phyloP scores from a whole-genome alignment of 2,329 filamentous ascomycete genomes.

The Sporothrix variecibatus region DNA sequence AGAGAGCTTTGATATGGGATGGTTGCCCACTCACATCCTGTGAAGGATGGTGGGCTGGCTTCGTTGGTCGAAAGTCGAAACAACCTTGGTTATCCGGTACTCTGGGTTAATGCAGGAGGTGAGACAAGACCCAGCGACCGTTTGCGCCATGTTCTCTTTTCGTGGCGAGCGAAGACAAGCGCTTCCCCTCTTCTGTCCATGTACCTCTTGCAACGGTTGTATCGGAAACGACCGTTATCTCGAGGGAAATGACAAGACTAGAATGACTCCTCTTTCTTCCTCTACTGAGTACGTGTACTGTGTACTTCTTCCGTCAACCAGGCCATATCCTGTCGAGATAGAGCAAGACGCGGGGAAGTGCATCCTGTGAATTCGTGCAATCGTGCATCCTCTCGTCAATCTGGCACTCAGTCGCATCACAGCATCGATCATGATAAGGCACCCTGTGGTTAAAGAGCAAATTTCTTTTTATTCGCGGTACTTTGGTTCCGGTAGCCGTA shows the following conservation, averaged over 20 bases:
- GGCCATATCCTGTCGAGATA: not conserved
- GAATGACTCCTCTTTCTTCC: not conserved
- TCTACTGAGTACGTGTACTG: not conserved
- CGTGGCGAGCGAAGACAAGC: not conserved
- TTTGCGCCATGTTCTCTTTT: not conserved
- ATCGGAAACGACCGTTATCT: constrained; percentile 1
- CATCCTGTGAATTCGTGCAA: not conserved
- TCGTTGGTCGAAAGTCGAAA: not conserved
- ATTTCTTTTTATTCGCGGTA: not conserved
- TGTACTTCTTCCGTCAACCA: not conserved
- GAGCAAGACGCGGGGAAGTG: constrained; percentile 10
- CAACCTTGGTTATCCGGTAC: not conserved
- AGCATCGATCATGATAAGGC: not conserved
- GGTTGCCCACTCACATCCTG: not conserved
- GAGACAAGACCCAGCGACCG: not conserved
- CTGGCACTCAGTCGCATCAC: not conserved
- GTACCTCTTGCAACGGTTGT: not conserved
- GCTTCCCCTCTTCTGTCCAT: not conserved
- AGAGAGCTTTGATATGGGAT: not conserved
- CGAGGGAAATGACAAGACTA: not conserved
- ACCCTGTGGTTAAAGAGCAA: not conserved
- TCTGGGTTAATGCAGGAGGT: not conserved
- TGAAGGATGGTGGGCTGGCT: not conserved
- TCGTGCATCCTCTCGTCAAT: not conserved
- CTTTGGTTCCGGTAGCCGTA: constrained; percentile 14